Conservation (phyloP, 164 flowering plant species). For the Kalanchoe fedtschenkoi region DNA sequence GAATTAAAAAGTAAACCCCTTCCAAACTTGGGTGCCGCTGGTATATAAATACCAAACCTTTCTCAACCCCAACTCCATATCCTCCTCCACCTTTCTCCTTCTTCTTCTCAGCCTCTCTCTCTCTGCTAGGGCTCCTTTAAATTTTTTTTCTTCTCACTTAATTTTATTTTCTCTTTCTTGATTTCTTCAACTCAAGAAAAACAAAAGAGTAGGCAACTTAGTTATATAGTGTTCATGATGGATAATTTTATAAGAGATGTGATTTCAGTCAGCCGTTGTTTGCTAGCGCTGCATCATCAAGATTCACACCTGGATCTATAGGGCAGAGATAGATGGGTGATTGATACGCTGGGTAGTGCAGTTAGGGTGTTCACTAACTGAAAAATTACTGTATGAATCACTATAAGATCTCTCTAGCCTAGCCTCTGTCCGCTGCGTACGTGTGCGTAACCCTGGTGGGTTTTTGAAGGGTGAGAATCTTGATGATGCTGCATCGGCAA, state of each 20-base stretch:
- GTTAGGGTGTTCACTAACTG: background rate
- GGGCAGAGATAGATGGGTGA: background rate
- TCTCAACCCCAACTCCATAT: no score
- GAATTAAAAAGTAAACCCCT: no score
- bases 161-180: no score
- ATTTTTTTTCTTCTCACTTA: no score
- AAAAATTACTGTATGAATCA: background rate
- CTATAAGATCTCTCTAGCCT: constrained; percentile 1
- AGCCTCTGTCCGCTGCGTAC: background rate
- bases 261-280: background rate
- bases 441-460: no score
- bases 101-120: no score
- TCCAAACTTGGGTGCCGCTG: no score
- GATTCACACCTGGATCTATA: constrained; percentile 6
- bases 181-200: no score
- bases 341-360: background rate
- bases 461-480: constrained; percentile 5
- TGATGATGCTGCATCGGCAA: constrained; percentile 7
- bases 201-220: no score
- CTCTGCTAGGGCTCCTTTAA: no score
- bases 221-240: background rate
- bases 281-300: constrained; percentile 6
- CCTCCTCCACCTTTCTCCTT: no score
- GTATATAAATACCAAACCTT: no score
- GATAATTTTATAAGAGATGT: background rate